A percentile compares a stretch with the other conserved stretches of the same genome.
Evolutionary conservation across 306 rosid species (phyloP).

Genomic region (Acacia confusa): DNA sequence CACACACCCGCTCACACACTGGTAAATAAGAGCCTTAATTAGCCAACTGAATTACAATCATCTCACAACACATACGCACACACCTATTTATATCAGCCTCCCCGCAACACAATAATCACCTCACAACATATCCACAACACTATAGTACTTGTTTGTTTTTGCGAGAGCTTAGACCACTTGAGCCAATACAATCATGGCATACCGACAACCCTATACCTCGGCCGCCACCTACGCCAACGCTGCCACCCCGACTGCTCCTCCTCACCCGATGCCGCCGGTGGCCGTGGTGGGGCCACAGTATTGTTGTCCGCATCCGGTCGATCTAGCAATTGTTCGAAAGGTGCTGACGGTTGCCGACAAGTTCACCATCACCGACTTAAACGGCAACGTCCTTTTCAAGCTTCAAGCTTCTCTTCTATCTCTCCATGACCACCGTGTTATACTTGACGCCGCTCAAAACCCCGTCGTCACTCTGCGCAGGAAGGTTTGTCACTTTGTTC

Average conservation of each 20-base stretch:
- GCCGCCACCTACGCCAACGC: not conserved
- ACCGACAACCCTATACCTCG: not conserved
- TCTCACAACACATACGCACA: no score
- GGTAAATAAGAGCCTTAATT: no score
- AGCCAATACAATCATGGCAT: conserved; percentile 8
- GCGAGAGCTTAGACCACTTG: no score
- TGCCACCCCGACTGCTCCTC: not conserved
- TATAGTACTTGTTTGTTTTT: no score
- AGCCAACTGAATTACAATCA: not conserved
- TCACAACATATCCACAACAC: not conserved
- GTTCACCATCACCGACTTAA: conserved; percentile 48
- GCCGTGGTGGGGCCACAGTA: conserved; percentile 43
- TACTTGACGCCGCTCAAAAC: conserved; percentile 46
- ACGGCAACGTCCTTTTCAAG: conserved; percentile 51
- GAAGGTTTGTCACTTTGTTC: conserved; percentile 30
- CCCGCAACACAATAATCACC: not conserved
- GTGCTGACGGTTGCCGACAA: conserved; percentile 36
- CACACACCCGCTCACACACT: not conserved
- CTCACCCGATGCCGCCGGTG: not conserved
- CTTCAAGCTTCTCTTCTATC: conserved; percentile 38
- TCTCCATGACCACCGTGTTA: conserved; percentile 37
- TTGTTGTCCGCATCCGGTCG: conserved; percentile 43
- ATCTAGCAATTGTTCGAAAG: conserved; percentile 46
- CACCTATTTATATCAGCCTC: no score
- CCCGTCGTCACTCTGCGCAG: conserved; percentile 40